phyloP scores from a whole-genome alignment of 495 filamentous ascomycete species.

The Entonaema liquescens region DNA sequence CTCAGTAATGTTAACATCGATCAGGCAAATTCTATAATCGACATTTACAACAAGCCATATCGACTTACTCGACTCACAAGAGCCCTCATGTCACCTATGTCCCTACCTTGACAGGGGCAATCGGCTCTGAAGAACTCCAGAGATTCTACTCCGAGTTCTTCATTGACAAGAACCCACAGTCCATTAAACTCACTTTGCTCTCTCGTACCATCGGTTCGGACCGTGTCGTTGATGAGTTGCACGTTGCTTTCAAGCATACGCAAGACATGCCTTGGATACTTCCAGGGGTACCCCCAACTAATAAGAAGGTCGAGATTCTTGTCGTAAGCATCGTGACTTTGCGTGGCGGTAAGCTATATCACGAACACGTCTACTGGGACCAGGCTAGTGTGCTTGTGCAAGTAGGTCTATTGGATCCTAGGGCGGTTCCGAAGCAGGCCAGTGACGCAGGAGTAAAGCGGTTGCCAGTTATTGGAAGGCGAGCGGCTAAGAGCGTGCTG shows the following conservation, averaged over 20 bases:
- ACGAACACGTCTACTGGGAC: slow-evolving; percentile 82
- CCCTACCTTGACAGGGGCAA: slow-evolving; percentile 66
- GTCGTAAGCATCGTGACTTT: slow-evolving; percentile 60
- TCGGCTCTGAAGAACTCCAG: slow-evolving; percentile 68
- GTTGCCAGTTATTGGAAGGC: slow-evolving; percentile 72
- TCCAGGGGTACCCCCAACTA: slow-evolving; percentile 71
- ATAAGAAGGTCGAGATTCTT: slow-evolving; percentile 44
- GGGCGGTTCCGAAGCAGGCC: slow-evolving; percentile 54
- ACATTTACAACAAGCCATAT: slow-evolving; percentile 58
- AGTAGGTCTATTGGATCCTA: slow-evolving; percentile 71
- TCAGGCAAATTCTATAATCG: slow-evolving; percentile 60
- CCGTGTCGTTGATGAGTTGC: slow-evolving; percentile 56
- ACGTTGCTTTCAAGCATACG: slow-evolving; percentile 69
- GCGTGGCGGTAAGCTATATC: slow-evolving; percentile 68
- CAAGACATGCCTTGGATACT: slow-evolving; percentile 76
- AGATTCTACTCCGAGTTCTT: slow-evolving; percentile 76
- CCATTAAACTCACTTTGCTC: slow-evolving; percentile 68
- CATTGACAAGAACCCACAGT: slow-evolving; percentile 66
- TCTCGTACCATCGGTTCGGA: slow-evolving; percentile 66
- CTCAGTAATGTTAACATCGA: not conserved
- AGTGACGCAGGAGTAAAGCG: slow-evolving; percentile 54
- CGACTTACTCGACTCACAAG: slow-evolving; percentile 59
- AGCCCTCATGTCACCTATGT: slow-evolving; percentile 63
- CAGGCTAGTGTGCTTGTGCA: slow-evolving; percentile 80
- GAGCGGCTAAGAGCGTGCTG: slow-evolving; percentile 70